Conservation (phyloP, 2,329 filamentous ascomycete species). For the Aspergillus arachidicola region DNA sequence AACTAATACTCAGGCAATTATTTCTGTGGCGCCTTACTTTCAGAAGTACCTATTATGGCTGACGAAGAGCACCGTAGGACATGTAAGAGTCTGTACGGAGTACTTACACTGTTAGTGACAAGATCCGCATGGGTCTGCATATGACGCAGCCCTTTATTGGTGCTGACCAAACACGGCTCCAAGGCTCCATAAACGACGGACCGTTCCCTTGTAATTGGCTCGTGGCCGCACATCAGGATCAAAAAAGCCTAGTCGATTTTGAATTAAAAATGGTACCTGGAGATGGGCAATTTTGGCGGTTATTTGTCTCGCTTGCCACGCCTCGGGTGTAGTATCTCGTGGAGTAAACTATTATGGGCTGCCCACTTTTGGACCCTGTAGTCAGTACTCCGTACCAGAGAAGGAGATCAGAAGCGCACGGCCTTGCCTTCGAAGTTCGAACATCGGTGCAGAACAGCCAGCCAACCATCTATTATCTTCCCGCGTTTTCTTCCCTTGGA, state of each 20-base stretch:
- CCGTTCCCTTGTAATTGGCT: not conserved
- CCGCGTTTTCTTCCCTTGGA: not conserved
- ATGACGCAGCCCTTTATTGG: slow-evolving; percentile 5
- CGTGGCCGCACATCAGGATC: slow-evolving; percentile 1
- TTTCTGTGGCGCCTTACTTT: not conserved
- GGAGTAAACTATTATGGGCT: not conserved
- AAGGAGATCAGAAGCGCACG: not conserved
- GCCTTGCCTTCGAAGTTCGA: not conserved
- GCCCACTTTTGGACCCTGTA: not conserved
- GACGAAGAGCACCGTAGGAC: not conserved
- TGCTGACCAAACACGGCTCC: not conserved
- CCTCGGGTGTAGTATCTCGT: not conserved
- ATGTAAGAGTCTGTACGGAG: too few species aligned
- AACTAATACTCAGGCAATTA: not conserved
- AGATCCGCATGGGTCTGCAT: not conserved
- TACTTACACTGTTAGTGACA: not conserved
- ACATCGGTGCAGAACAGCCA: not conserved
- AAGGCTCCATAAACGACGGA: slow-evolving; percentile 1
- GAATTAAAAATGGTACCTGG: not conserved
- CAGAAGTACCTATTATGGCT: not conserved
- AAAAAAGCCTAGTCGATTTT: not conserved
- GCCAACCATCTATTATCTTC: not conserved
- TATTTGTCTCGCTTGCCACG: slow-evolving; percentile 3
- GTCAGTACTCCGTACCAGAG: not conserved
- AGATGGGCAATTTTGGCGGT: not conserved